Evolutionary conservation across 768 basidiomycete species (phyloP).

Genomic region (Leccinellum albellum): DNA sequence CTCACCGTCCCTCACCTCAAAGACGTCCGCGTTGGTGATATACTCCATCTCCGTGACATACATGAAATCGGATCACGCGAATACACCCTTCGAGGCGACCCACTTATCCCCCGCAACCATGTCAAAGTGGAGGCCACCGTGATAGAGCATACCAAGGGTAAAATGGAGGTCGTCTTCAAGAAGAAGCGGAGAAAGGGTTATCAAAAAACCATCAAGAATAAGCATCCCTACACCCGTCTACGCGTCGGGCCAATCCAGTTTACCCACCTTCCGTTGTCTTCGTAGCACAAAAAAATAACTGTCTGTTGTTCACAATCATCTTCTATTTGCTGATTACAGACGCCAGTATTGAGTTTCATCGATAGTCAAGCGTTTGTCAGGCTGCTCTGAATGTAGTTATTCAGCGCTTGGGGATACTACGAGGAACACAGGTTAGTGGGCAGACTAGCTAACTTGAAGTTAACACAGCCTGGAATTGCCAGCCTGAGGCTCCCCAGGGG

Average conservation of each 20-base stretch:
- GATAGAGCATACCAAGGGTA: slow-evolving; percentile 95
- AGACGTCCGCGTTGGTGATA: slow-evolving; percentile 81
- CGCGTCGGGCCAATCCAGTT: slow-evolving; percentile 80
- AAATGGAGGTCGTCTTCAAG: slow-evolving; percentile 89
- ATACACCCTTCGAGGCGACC: slow-evolving; percentile 82
- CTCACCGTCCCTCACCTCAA: slow-evolving; percentile 91
- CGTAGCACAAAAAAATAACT: slow-evolving; percentile 11
- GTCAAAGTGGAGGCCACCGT: slow-evolving; percentile 85
- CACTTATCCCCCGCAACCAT: slow-evolving; percentile 58
- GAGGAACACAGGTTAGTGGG: neutral
- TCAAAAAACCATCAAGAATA: slow-evolving; percentile 88
- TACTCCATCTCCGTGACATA: slow-evolving; percentile 77
- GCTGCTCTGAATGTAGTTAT: neutral
- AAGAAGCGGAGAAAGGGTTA: slow-evolving; percentile 99
- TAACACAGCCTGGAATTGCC: neutral
- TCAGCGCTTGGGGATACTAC: neutral
- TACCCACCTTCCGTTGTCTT: slow-evolving; percentile 29
- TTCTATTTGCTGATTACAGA: neutral
- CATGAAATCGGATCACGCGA: slow-evolving; percentile 95
- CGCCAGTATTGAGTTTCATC: neutral
- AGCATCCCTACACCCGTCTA: slow-evolving; percentile 93
- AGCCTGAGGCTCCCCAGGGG: neutral
- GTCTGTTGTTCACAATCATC: neutral
- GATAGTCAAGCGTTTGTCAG: neutral
- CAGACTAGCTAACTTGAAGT: neutral